Evolutionary conservation across 106 monocot species (phyloP).

Genomic region (Posidonia australis): DNA sequence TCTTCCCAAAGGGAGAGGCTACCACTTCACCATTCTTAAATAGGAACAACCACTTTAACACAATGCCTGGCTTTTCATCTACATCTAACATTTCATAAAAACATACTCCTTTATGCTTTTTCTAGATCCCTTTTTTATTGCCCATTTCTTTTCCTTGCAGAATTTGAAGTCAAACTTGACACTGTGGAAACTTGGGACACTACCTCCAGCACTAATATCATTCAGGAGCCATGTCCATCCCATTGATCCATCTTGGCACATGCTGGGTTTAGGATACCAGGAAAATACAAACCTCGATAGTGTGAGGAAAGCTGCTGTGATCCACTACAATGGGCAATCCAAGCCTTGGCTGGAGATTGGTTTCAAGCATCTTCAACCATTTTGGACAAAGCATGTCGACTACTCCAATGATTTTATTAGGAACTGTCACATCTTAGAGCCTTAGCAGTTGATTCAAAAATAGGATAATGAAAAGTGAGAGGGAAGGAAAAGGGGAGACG

Average conservation of each 20-base stretch:
- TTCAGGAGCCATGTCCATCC: conserved; percentile 69
- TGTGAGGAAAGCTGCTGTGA: conserved; percentile 58
- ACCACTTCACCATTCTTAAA: no score
- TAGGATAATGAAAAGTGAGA: not conserved
- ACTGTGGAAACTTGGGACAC: conserved; percentile 83
- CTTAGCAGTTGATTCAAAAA: conserved; percentile 15
- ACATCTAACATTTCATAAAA: not conserved
- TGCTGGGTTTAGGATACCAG: conserved; percentile 88
- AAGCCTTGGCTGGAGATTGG: conserved; percentile 96
- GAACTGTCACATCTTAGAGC: conserved; percentile 70
- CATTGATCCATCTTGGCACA: conserved; percentile 78
- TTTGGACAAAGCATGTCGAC: conserved; percentile 87
- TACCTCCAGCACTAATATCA: conserved; percentile 87
- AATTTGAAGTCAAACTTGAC: conserved; percentile 75
- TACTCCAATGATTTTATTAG: conserved; percentile 74
- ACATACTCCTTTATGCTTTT: not conserved
- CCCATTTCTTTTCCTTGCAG: conserved; percentile 28
- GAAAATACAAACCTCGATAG: conserved; percentile 60
- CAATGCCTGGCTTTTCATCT: not conserved
- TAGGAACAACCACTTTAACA: no score
- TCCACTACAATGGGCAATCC: conserved; percentile 85
- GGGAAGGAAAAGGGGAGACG: not conserved
- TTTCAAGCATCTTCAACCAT: conserved; percentile 69
- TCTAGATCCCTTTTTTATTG: not conserved
- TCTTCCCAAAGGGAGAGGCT: no score